These are phyloP conservation scores for Ophiostoma ulmi DNA, from an alignment of 2,329 filamentous ascomycete genomes.

Conservation along the genomic window DNA sequence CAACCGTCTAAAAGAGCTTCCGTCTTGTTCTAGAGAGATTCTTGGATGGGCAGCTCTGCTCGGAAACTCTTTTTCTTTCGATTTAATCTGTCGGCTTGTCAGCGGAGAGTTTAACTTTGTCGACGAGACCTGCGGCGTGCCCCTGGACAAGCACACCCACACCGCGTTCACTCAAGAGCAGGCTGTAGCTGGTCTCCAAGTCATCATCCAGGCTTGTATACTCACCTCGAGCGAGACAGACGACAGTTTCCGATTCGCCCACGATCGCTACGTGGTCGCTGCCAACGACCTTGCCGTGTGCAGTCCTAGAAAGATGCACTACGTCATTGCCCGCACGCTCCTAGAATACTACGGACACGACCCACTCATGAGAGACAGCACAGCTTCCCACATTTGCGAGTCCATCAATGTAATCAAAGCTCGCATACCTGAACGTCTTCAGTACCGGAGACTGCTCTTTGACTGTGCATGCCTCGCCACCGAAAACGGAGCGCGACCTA, in stretches of 20 bases:
- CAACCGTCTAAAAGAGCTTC: constrained; percentile 70
- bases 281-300: constrained; percentile 65
- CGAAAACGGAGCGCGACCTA: constrained; percentile 76
- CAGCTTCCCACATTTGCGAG: constrained; percentile 75
- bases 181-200: constrained; percentile 72
- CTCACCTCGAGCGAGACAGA: constrained; percentile 77
- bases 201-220: constrained; percentile 72
- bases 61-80: constrained; percentile 78
- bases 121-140: constrained; percentile 37
- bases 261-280: constrained; percentile 80
- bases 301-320: constrained; percentile 77
- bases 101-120: constrained; percentile 65
- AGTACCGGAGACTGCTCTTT: constrained; percentile 71
- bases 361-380: constrained; percentile 61
- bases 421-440: constrained; percentile 53
- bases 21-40: constrained; percentile 67
- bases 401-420: constrained; percentile 69
- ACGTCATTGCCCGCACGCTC: constrained; percentile 75
- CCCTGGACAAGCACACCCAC: constrained; percentile 35
- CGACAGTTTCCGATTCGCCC: constrained; percentile 80
- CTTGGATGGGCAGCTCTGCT: constrained; percentile 82
- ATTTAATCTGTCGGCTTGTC: constrained; percentile 70
- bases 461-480: constrained; percentile 72
- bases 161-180: constrained; percentile 59
- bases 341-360: constrained; percentile 64